phyloP scores from a whole-genome alignment of 2,329 filamentous ascomycete species.

The Cladosporium oxysporum region DNA sequence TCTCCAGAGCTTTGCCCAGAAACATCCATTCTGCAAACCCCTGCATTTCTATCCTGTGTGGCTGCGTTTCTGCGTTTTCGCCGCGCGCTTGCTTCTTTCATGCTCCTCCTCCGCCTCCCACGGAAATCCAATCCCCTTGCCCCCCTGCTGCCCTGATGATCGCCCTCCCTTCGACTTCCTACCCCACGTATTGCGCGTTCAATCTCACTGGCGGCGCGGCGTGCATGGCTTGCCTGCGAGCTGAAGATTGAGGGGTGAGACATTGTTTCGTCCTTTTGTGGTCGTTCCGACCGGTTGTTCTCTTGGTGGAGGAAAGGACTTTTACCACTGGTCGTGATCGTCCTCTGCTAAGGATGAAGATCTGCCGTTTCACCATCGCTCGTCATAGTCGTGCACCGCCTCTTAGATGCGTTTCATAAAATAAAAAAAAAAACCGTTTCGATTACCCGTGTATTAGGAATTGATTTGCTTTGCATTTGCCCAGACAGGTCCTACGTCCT shows the following conservation, averaged over 20 bases:
- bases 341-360: not conserved
- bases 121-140: not conserved
- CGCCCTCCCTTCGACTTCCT: constrained; percentile 1
- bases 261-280: not conserved
- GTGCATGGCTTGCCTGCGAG: not conserved
- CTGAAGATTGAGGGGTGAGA: constrained; percentile 17
- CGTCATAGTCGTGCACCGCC: not conserved
- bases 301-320: not conserved
- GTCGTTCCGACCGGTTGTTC: not conserved
- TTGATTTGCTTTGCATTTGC: not conserved
- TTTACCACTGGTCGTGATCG: not conserved
- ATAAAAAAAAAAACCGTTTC: not conserved
- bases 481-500: not conserved
- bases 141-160: constrained; percentile 8
- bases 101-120: not conserved
- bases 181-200: constrained; percentile 21
- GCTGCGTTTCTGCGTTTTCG: not conserved
- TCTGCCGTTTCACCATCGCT: not conserved
- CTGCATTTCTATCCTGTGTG: not conserved
- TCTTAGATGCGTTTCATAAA: not conserved
- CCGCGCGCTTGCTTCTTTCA: not conserved
- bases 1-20: not conserved
- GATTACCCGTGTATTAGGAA: not conserved
- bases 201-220: constrained; percentile 12
- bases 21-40: not conserved